Evolutionary conservation across 495 filamentous ascomycete species (phyloP), one percentile per base, ranked within the genome.

Genomic region (Podospora didyma): DNA sequence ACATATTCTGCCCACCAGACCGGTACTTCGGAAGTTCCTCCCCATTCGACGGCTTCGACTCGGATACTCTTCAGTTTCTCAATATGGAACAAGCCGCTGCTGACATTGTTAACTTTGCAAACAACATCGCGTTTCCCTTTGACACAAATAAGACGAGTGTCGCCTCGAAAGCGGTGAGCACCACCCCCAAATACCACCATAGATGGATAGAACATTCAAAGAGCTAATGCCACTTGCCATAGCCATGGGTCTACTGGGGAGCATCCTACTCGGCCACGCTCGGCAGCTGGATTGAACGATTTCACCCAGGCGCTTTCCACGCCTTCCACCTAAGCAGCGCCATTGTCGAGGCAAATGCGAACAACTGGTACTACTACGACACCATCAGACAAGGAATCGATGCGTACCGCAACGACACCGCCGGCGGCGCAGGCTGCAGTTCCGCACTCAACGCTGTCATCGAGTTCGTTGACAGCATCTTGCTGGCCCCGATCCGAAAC

Each of bases 301-400:
- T 75, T 22, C 71, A 79, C n/a, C 84, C 83, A 0, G 85, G 82
- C 14, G 86, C 81, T 1, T 86, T 87, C 69, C 83, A 82, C 79
- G 83, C 84, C 1, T 87, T 84, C 59, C 81, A 85, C 59, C 78
- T 83, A 19, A 84, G 81, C 46, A 82, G 79, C 58, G 85, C 83
- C 3, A 79, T 79, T 2, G 83, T 87, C 2, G 74, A 87, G 60
- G 78, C 79, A 4, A 80, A 86, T 48, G 71, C 75, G 9, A 74
- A 86, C 57, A 87, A 81, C 66, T 87, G 83, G 82, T 80, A 80
- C 68, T 88, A 87, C 60, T 87, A 86, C 66, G 69, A 74, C 7
- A 83, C 84, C 16, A 73, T 86, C 41, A 72, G 79, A 45, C 69
- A 83, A 50, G 82, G 81, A 0, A 85, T 86, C 46, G 56, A 62